Evolutionary conservation across 1,284 basidiomycete species (phyloP).

Genomic region (Phenoliferia sp.): DNA sequence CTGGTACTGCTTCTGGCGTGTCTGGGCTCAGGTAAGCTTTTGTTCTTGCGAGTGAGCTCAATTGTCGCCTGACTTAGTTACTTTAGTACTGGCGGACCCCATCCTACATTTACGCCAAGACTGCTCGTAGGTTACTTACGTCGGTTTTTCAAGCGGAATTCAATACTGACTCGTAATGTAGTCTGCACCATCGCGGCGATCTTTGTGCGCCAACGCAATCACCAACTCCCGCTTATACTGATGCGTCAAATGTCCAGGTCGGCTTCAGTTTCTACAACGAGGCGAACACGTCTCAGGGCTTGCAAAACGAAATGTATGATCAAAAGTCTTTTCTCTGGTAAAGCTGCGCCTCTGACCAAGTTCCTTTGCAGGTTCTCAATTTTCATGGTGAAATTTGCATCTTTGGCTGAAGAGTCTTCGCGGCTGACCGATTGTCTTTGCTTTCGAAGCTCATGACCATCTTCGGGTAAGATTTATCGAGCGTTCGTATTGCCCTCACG

Average conservation of each 20-base stretch:
- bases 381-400: too few relatives aligned
- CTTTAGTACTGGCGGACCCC: conserved; percentile 55
- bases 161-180: too few relatives aligned
- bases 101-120: conserved; percentile 68
- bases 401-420: too few relatives aligned
- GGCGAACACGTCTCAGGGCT: conserved; percentile 60
- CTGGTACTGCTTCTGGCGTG: conserved; percentile 52
- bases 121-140: too few relatives aligned
- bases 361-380: conserved; percentile 38
- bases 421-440: not conserved
- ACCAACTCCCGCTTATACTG: not conserved
- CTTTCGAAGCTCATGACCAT: conserved; percentile 36
- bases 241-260: conserved; percentile 41
- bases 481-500: too few relatives aligned
- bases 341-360: not conserved
- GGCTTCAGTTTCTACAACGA: conserved; percentile 60
- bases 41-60: not conserved
- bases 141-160: too few relatives aligned
- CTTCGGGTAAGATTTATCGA: too few relatives aligned
- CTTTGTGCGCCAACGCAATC: conserved; percentile 34
- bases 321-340: too few relatives aligned
- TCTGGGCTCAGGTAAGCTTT: conserved; percentile 45
- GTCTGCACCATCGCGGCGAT: conserved; percentile 33
- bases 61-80: not conserved
- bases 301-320: conserved; percentile 72